Evolutionary conservation across 225 moss, liverwort and hornwort genomes (phyloP), one percentile per base, ranked within the genome.

Genomic region (Pseudoscleropodium purum): DNA sequence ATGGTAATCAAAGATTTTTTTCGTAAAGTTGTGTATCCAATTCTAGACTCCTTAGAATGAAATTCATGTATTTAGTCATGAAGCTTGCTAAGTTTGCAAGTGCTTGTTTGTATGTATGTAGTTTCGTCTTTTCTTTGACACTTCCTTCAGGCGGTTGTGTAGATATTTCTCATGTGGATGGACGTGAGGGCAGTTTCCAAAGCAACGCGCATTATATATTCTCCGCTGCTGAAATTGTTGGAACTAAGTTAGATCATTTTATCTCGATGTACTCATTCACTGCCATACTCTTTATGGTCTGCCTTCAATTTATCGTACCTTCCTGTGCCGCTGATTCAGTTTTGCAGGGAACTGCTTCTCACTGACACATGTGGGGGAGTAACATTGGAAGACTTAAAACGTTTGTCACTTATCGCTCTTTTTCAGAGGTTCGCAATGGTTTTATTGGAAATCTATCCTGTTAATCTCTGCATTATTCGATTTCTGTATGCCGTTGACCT

Each of bases 1-100:
- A 86, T 90, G 90, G 75, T 80, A 88, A 90, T 87, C 86, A 79
- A 84, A 91, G 90, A 88, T 86, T 74, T 88, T 73, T 89, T 70
- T 68, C 68, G 80, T 15, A 69, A 80, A 88, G 56, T 63, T 80
- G 72, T 90, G 80, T 68, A 56, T 64, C 63, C 86, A 56, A 80
- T 80, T 20, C 15, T 15, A 45, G 18, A 29, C 78, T 90, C 82
- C 52, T 62, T 83, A 4, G 87, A 57, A 85, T 81, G 89, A 72
- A 70, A 30, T 87, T 85, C 39, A 63, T 78, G 87, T 68, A 47
- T 67, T 39, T n/a, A 36, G 68, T 79, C 62, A 30, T 60, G 84
- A 85, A 76, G 57, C 36, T 81, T 59, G 84, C 25, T 16, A 39
- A 88, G 84, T 7, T 19, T 31, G 69, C 9, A 59, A 64, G 41